Percentiles rank a stretch among this genome's conserved stretches.
Conservation (phyloP, 2,329 filamentous ascomycete species). For the Metarhizium brunneum region DNA sequence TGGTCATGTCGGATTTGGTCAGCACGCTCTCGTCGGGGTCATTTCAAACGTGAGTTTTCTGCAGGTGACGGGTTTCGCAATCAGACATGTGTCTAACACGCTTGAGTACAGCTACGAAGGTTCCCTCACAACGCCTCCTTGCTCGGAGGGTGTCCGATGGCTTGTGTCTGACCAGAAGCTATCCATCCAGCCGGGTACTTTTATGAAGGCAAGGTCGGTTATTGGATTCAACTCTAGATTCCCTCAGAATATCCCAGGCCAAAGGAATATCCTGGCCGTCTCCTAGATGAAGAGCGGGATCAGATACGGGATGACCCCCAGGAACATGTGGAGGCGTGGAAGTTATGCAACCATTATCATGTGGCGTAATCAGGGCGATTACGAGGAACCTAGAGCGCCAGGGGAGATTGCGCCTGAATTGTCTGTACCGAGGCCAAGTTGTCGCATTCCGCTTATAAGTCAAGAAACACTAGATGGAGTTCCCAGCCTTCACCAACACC, state of each 20-base stretch:
- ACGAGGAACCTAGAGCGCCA: no score
- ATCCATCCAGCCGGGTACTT: slow-evolving; percentile 38
- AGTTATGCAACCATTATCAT: no score
- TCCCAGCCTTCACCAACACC: no score
- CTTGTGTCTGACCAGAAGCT: slow-evolving; percentile 39
- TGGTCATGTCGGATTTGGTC: slow-evolving; percentile 34
- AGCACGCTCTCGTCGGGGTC: slow-evolving; percentile 21
- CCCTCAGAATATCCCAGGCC: neutral
- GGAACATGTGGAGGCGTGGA: no score
- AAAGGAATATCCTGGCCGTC: no score
- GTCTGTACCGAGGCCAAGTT: no score
- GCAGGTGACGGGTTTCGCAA: neutral
- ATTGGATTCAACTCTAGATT: slow-evolving; percentile 2
- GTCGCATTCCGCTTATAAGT: no score
- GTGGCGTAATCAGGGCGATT: no score
- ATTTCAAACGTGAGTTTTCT: slow-evolving; percentile 16
- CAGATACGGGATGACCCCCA: no score
- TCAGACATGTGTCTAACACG: neutral
- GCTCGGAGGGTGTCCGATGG: slow-evolving; percentile 46
- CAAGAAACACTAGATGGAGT: no score
- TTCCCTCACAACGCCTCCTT: slow-evolving; percentile 54
- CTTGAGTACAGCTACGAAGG: slow-evolving; percentile 43
- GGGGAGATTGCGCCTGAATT: no score
- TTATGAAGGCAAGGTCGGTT: slow-evolving; percentile 21
- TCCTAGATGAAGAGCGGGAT: no score